These are phyloP conservation scores for Lentithecium fluviatile DNA, from an alignment of 495 filamentous ascomycete genomes.

Conservation along the genomic window DNA sequence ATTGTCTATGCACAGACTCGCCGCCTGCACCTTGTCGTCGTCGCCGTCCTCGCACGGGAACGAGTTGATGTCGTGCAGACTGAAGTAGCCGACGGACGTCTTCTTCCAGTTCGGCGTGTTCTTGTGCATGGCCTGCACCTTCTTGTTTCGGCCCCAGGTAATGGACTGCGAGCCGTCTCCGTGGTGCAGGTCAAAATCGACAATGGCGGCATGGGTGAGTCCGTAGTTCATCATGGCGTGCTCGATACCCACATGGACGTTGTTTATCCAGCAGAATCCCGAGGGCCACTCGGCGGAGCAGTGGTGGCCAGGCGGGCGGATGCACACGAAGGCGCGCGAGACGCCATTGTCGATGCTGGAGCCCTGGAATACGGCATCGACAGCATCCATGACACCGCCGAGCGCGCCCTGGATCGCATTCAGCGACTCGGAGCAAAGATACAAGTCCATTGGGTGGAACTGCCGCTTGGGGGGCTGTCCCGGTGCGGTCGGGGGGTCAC, in stretches of 20 bases:
- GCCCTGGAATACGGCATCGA: conserved; percentile 74
- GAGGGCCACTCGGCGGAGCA: conserved; percentile 85
- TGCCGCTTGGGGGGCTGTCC: conserved; percentile 46
- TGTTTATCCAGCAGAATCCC: conserved; percentile 98
- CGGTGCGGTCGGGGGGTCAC: conserved; percentile 53
- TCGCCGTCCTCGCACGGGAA: conserved; percentile 92
- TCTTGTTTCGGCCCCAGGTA: conserved; percentile 78
- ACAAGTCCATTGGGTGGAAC: conserved; percentile 82
- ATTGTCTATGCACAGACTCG: conserved; percentile 87
- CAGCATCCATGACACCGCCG: conserved; percentile 84
- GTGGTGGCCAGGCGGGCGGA: conserved; percentile 89
- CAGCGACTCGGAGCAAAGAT: conserved; percentile 79
- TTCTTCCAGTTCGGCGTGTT: conserved; percentile 71
- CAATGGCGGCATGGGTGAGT: conserved; percentile 89
- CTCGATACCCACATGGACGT: conserved; percentile 94
- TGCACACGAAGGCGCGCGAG: conserved; percentile 75
- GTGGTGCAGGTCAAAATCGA: conserved; percentile 96
- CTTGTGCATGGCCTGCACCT: conserved; percentile 55
- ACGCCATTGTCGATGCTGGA: conserved; percentile 49
- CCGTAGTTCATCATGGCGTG: conserved; percentile 79
- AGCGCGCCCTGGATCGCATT: conserved; percentile 86
- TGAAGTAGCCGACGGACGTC: conserved; percentile 90
- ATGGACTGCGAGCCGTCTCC: conserved; percentile 95
- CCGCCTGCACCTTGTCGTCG: conserved; percentile 83
- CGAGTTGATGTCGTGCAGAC: conserved; percentile 95